phyloP scores from a whole-genome alignment of 2,329 filamentous ascomycete species.

The Aspergillus bombycis region DNA sequence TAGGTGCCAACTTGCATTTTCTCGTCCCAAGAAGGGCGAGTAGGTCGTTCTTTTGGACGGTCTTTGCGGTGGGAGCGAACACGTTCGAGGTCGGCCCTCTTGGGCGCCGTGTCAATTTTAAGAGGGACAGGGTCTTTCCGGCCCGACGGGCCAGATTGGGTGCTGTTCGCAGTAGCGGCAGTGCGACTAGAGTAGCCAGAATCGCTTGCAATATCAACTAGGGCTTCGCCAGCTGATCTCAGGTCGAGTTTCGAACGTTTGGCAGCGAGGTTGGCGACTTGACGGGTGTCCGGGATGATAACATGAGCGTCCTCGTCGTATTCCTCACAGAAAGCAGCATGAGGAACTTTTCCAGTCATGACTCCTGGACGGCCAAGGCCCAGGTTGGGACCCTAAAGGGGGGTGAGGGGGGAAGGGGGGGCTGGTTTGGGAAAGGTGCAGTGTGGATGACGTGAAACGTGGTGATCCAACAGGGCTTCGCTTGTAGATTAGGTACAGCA shows the following conservation, averaged over 20 bases:
- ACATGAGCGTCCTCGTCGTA: conserved; percentile 50
- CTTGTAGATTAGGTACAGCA: conserved; percentile 24
- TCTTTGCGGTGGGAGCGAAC: conserved; percentile 36
- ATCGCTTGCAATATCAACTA: conserved; percentile 59
- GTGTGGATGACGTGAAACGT: conserved; percentile 33
- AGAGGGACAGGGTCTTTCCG: conserved; percentile 41
- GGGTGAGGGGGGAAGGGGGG: conserved; percentile 21
- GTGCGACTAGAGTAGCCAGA: conserved; percentile 66
- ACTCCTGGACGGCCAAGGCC: conserved; percentile 33
- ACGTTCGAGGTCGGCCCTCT: conserved; percentile 30
- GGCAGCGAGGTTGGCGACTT: conserved; percentile 54
- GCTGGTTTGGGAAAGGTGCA: conserved; percentile 25
- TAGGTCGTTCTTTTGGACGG: conserved; percentile 34
- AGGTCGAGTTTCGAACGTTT: conserved; percentile 52
- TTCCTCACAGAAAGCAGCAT: conserved; percentile 52
- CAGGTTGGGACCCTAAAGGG: conserved; percentile 29
- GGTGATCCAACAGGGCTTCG: conserved; percentile 29
- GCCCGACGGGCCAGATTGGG: conserved; percentile 54
- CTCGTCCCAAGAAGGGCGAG: conserved; percentile 34
- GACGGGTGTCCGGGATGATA: conserved; percentile 50
- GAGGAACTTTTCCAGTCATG: conserved; percentile 45
- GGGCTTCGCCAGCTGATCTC: conserved; percentile 36
- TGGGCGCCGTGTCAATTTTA: conserved; percentile 42
- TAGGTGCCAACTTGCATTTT: conserved; percentile 40
- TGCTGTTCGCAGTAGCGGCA: conserved; percentile 55